These are phyloP conservation scores for Macrophomina tecta DNA, from an alignment of 2,329 filamentous ascomycete genomes.

Conservation along the genomic window DNA sequence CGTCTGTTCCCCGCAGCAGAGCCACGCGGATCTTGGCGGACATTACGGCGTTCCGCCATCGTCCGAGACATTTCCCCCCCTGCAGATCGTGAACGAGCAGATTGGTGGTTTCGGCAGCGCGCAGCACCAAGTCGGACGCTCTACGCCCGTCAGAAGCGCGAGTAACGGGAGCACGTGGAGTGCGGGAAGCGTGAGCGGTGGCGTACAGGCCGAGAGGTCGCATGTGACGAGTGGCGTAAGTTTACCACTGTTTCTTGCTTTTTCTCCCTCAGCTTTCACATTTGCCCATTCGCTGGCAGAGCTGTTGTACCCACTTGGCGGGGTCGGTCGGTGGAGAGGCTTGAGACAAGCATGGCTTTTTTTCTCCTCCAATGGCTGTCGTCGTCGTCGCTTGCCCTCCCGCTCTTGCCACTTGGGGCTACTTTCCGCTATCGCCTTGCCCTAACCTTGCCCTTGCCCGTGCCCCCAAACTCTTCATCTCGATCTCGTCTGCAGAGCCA, in stretches of 20 bases:
- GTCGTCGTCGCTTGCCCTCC: too few relatives aligned
- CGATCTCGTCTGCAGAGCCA: too few relatives aligned
- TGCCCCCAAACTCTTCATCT: too few relatives aligned
- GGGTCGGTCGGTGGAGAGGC: too few relatives aligned
- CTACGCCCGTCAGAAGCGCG: conserved; percentile 33
- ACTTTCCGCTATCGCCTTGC: too few relatives aligned
- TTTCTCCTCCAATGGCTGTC: too few relatives aligned
- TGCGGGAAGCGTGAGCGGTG: conserved; percentile 5
- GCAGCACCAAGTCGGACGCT: background rate
- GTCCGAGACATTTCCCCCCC: background rate
- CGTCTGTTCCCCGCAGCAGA: conserved; percentile 42
- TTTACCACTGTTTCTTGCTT: background rate
- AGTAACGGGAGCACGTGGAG: conserved; percentile 19
- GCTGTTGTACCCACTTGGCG: too few relatives aligned
- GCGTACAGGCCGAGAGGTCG: conserved; percentile 36
- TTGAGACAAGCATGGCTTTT: too few relatives aligned
- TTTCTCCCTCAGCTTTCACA: too few relatives aligned
- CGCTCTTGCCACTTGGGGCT: too few relatives aligned
- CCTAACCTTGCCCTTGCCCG: too few relatives aligned
- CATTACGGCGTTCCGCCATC: background rate
- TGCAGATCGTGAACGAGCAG: conserved; percentile 26
- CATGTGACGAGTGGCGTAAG: conserved; percentile 49
- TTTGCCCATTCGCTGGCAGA: too few relatives aligned
- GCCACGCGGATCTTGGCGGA: conserved; percentile 35
- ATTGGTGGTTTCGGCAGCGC: background rate